Evolutionary conservation across 139 green algal genomes (phyloP).

Genomic region (Bryopsis sp.): DNA sequence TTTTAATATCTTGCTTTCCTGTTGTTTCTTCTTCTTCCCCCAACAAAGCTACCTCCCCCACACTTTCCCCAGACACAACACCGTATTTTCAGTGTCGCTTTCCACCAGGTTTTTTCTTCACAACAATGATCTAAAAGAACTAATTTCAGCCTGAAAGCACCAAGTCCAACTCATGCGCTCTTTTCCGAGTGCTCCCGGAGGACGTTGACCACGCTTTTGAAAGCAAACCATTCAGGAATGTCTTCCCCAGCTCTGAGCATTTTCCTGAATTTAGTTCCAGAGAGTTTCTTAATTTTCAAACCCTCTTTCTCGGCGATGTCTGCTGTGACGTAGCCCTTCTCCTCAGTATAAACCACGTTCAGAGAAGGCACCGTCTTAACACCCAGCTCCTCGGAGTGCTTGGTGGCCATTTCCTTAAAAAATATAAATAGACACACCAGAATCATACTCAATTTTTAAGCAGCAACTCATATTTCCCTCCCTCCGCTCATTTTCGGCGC

Average conservation of each 20-base stretch:
- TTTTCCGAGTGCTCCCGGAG: slow-evolving; percentile 40
- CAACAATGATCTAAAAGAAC: too few relatives aligned
- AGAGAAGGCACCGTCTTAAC: slow-evolving; percentile 71
- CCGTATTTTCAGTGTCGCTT: too few relatives aligned
- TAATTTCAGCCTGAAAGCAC: too few relatives aligned
- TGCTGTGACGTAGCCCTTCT: slow-evolving; percentile 72
- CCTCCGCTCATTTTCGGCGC: too few relatives aligned
- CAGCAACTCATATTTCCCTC: too few relatives aligned
- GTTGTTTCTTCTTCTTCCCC: too few relatives aligned
- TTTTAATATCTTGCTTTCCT: too few relatives aligned
- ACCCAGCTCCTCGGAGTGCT: slow-evolving; percentile 59
- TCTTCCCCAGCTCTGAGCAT: slow-evolving; percentile 81
- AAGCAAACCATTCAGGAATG: slow-evolving; percentile 96
- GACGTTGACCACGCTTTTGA: slow-evolving; percentile 78
- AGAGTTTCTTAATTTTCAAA: slow-evolving; percentile 75
- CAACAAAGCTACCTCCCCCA: too few relatives aligned
- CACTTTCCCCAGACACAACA: too few relatives aligned
- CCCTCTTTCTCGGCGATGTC: slow-evolving; percentile 62
- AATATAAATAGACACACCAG: not conserved
- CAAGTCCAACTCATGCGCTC: too few relatives aligned
- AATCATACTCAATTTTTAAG: slow-evolving; percentile 8
- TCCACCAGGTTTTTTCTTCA: too few relatives aligned
- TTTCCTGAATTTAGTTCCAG: slow-evolving; percentile 87
- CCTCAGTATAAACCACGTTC: slow-evolving; percentile 75
- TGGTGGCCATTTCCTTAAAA: slow-evolving; percentile 45